Percentiles rank a stretch among this genome's conserved stretches.
Evolutionary conservation across 805 yeast genomes (phyloP).

Genomic region (Candida parachauliodes): DNA sequence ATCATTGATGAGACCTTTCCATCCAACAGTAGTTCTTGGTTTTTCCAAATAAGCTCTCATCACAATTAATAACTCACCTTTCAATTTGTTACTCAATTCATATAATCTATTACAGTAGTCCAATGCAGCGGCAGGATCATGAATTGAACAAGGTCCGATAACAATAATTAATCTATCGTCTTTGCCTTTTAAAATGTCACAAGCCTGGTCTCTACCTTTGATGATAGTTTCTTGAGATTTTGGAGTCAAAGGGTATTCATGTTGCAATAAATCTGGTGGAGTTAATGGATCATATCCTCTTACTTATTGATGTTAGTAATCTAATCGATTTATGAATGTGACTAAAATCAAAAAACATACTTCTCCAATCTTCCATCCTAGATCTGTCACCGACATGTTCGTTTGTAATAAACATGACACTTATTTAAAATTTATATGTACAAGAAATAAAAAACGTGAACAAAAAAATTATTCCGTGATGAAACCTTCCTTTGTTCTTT

Average conservation of each 20-base stretch:
- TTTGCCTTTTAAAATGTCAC: constrained; percentile 68
- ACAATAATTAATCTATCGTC: constrained; percentile 88
- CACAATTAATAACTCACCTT: constrained; percentile 75
- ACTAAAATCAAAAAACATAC: constrained; percentile 27
- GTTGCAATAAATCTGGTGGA: constrained; percentile 91
- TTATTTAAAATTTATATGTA: not conserved
- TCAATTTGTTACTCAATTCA: constrained; percentile 54
- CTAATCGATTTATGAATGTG: constrained; percentile 6
- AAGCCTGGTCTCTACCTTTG: constrained; percentile 72
- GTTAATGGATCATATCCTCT: constrained; percentile 91
- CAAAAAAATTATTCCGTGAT: too few species aligned
- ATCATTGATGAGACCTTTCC: constrained; percentile 98
- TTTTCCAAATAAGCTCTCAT: constrained; percentile 98
- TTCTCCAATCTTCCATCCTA: constrained; percentile 54
- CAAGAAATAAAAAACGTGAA: not conserved
- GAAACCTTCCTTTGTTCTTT: too few species aligned
- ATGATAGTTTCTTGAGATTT: constrained; percentile 60
- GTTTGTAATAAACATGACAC: constrained; percentile 77
- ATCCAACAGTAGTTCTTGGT: constrained; percentile 98
- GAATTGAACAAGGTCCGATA: constrained; percentile 96
- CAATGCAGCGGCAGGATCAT: constrained; percentile 87
- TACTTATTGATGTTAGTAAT: constrained; percentile 24
- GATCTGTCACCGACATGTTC: constrained; percentile 80
- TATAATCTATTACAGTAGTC: constrained; percentile 76
- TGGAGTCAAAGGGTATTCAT: constrained; percentile 69